Base-by-base conservation (phyloP, 1,284 basidiomycete species). In the Rhodotorula mucilaginosa region DNA sequence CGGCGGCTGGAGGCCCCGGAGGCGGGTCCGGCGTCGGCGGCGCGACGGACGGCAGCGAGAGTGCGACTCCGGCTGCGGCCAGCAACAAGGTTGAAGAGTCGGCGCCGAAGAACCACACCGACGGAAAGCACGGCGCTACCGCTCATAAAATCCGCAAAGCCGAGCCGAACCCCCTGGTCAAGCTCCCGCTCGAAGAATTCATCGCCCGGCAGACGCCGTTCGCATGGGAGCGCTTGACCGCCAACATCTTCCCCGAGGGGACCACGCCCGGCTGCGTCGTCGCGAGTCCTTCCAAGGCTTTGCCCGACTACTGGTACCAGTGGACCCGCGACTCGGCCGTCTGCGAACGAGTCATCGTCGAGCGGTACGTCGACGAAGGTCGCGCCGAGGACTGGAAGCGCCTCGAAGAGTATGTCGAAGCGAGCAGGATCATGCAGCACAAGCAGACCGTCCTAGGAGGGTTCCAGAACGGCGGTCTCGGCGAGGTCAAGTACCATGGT, bases 401-500 rank as follows among this genome's bases (percentile, higher is more conserved):
- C 39, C 60, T 74, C 54, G 63, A 69, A 71, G 70, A 78, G 46
- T 73, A 78, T 59, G 68, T 77, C 58, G 68, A 70, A 51, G 74
- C 73, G 51, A 67, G 63, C 16, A 66, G 74, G 51, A 67, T 74
- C 15, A 75, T 86, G 52, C 84, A 86, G 77, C 75, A 77, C 39
- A 66, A 77, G 26, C 46, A 75, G 18, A 85, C 82, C 34, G 82
- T 80, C 0, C 82, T 82, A 2, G 85, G 85, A 15, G 80, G 81
- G 16, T 80, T 83, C 63, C 64, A 70, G 39, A 63, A 75, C n/a
- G 84, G 84, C 15, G 84, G 84, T 1, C 70, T 85, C 29, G 84
- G 83, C n/a, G 85, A 86, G 74, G 85, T 85, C 51, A 86, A 86
- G 78, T 86, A 83, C 73, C 62, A 83, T 39, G 80, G 81, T 10